A percentile compares a stretch with the other conserved stretches of the same genome.
Conservation (phyloP, 306 rosid genomes). For the Sphenostylis stenocarpa region DNA sequence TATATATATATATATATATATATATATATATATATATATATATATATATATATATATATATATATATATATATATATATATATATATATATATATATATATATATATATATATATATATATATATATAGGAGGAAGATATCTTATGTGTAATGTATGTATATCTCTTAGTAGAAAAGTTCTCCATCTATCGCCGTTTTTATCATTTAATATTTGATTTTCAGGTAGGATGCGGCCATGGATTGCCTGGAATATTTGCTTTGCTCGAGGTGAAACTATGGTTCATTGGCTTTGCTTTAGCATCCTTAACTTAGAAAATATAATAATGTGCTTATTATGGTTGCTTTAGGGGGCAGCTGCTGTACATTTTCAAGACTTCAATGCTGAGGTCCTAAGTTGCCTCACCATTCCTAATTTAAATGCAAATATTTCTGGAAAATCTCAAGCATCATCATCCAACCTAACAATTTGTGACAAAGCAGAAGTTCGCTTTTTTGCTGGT, state of each 20-base stretch:
- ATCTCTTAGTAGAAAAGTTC: neutral
- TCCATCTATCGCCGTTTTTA: neutral
- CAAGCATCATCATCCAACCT: constrained; percentile 31
- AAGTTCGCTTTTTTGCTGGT: constrained; percentile 81
- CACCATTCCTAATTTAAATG: constrained; percentile 76
- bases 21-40: no score
- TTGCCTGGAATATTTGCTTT: constrained; percentile 90
- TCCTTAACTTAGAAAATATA: neutral
- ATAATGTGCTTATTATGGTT: constrained; percentile 22
- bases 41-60: no score
- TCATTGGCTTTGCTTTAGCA: constrained; percentile 21
- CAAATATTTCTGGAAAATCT: constrained; percentile 47
- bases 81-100: no score
- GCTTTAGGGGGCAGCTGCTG: constrained; percentile 70
- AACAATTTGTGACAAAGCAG: constrained; percentile 39
- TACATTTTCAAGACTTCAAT: constrained; percentile 96
- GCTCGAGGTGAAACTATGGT: constrained; percentile 61
- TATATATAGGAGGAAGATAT: no score
- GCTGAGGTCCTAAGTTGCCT: constrained; percentile 79
- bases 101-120: no score
- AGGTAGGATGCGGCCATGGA: constrained; percentile 98
- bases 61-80: no score
- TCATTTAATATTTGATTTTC: constrained; percentile 40
- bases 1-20: no score
- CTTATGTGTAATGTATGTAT: neutral